A percentile compares a stretch with the other conserved stretches of the same genome.
phyloP scores from a whole-genome alignment of 23 red algal species.

The Pyropia yezoensis region DNA sequence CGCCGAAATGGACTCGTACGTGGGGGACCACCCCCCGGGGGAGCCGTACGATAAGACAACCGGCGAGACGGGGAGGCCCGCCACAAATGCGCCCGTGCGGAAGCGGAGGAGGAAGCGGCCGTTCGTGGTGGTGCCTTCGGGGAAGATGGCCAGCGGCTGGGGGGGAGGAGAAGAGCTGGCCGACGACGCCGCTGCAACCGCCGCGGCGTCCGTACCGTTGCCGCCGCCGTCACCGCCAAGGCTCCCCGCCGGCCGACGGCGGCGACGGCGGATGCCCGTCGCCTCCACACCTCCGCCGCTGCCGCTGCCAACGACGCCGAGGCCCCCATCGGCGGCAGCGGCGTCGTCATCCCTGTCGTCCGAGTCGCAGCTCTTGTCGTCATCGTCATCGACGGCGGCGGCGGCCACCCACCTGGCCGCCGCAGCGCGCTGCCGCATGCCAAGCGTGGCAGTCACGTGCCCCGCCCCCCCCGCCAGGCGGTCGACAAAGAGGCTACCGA shows the following conservation, averaged over 20 bases:
- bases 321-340: too few relatives aligned
- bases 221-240: not conserved
- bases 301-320: not conserved
- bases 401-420: not conserved
- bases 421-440: not conserved
- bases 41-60: conserved; percentile 54
- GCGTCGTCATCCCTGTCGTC: too few relatives aligned
- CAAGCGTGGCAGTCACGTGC: conserved; percentile 2
- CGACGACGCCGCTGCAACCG: not conserved
- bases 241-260: not conserved
- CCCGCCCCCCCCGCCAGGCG: not conserved
- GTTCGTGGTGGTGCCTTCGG: conserved; percentile 94
- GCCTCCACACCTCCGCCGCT: not conserved
- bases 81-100: conserved; percentile 78
- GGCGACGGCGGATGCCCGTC: not conserved
- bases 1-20: conserved; percentile 77
- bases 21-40: conserved; percentile 50
- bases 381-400: too few relatives aligned
- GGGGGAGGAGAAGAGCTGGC: not conserved
- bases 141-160: conserved; percentile 85
- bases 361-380: too few relatives aligned
- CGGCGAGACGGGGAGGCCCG: conserved; percentile 61
- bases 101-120: conserved; percentile 72
- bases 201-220: not conserved
- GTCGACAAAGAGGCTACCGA: conserved; percentile 36